These are phyloP conservation scores for Wickerhamomyces kurtzmanii DNA, from an alignment of 805 yeast species.

Conservation along the genomic window DNA sequence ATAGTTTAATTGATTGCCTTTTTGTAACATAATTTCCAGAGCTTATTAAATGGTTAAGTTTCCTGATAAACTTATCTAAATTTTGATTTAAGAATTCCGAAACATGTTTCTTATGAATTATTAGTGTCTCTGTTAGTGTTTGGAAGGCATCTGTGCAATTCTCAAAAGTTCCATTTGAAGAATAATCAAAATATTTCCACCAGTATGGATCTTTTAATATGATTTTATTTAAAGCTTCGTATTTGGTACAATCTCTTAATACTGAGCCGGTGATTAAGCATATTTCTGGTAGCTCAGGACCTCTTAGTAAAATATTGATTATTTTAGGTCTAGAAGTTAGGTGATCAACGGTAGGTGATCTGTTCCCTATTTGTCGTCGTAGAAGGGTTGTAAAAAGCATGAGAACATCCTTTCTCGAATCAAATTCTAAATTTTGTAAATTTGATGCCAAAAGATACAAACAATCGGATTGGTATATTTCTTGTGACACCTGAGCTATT, in stretches of 20 bases:
- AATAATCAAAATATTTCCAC: slow-evolving; percentile 80
- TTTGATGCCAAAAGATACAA: slow-evolving; percentile 50
- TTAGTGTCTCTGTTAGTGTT: slow-evolving; percentile 61
- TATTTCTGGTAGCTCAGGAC: slow-evolving; percentile 66
- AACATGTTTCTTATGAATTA: slow-evolving; percentile 58
- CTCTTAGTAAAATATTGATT: slow-evolving; percentile 48
- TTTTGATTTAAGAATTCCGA: slow-evolving; percentile 49
- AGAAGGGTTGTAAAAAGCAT: slow-evolving; percentile 66
- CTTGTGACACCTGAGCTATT: slow-evolving; percentile 68
- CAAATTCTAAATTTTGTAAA: slow-evolving; percentile 71
- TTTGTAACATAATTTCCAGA: slow-evolving; percentile 85
- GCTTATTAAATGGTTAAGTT: slow-evolving; percentile 61
- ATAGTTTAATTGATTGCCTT: slow-evolving; percentile 75
- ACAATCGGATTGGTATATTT: slow-evolving; percentile 64
- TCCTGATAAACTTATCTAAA: slow-evolving; percentile 44
- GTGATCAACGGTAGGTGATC: slow-evolving; percentile 85
- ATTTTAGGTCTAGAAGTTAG: slow-evolving; percentile 58
- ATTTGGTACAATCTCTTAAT: slow-evolving; percentile 75
- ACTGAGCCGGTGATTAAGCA: slow-evolving; percentile 72
- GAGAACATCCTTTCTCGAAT: slow-evolving; percentile 77
- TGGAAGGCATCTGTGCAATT: slow-evolving; percentile 84
- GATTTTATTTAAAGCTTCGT: slow-evolving; percentile 56
- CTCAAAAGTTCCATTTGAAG: slow-evolving; percentile 72
- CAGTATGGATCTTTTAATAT: slow-evolving; percentile 50
- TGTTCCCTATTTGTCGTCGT: slow-evolving; percentile 65